Percentiles rank a stretch among this genome's conserved stretches.
Conservation (phyloP, 2,329 filamentous ascomycete genomes). For the Alternaria tenuissima region DNA sequence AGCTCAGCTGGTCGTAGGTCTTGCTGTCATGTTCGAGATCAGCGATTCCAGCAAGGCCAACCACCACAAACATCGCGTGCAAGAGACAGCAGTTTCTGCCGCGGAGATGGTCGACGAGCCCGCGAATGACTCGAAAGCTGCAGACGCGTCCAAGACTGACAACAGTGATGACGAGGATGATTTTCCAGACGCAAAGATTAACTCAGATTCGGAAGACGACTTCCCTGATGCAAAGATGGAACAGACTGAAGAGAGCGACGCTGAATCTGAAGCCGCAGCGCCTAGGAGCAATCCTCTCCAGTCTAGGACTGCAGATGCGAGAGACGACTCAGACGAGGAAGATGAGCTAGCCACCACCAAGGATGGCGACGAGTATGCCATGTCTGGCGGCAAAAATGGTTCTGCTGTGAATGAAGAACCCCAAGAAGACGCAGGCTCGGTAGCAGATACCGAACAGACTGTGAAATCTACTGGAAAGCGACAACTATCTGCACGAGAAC, state of each 20-base stretch:
- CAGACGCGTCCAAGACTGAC: slow-evolving; percentile 32
- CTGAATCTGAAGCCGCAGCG: slow-evolving; percentile 42
- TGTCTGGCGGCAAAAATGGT: slow-evolving; percentile 23
- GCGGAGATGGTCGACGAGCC: slow-evolving; percentile 32
- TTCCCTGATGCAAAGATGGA: slow-evolving; percentile 55
- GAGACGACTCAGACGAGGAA: slow-evolving; percentile 36
- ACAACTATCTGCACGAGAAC: slow-evolving; percentile 51
- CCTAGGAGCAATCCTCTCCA: slow-evolving; percentile 53
- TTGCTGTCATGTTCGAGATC: slow-evolving; percentile 86
- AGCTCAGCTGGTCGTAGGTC: slow-evolving; percentile 84
- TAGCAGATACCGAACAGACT: slow-evolving; percentile 40
- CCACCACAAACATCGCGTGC: slow-evolving; percentile 77
- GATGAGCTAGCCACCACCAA: slow-evolving; percentile 25
- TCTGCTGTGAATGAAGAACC: slow-evolving; percentile 19
- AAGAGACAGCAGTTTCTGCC: slow-evolving; percentile 47
- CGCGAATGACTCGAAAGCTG: slow-evolving; percentile 22
- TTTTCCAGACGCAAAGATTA: slow-evolving; percentile 55
- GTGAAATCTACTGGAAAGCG: slow-evolving; percentile 34
- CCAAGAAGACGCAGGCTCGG: slow-evolving; percentile 37
- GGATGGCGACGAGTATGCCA: slow-evolving; percentile 8
- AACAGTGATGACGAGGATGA: slow-evolving; percentile 54
- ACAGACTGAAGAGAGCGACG: slow-evolving; percentile 49
- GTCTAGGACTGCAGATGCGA: slow-evolving; percentile 22
- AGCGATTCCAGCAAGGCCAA: slow-evolving; percentile 85
- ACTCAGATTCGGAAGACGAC: slow-evolving; percentile 53